Conservation (phyloP, 345 rosid species). For the Atalantia buxifolia region DNA sequence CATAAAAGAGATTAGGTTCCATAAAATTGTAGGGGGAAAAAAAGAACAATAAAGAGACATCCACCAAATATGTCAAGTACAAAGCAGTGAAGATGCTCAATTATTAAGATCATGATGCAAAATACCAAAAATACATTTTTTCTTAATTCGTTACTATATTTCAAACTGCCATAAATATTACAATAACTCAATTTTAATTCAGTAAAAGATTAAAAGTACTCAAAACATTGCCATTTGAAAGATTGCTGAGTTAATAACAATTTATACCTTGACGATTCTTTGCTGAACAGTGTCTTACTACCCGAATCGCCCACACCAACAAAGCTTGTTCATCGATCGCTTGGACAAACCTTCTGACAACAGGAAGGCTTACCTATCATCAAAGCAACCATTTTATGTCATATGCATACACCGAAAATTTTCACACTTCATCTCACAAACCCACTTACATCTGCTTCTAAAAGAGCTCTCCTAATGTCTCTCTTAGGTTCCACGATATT, state of each 20-base stretch:
- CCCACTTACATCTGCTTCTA: conserved; percentile 94
- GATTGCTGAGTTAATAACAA: background rate
- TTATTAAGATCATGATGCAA: background rate
- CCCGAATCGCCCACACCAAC: conserved; percentile 83
- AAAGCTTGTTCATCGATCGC: conserved; percentile 81
- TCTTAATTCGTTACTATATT: background rate
- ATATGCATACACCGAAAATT: background rate
- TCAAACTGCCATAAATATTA: background rate
- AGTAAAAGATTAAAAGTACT: background rate
- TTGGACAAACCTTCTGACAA: conserved; percentile 92
- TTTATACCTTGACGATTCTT: conserved; percentile 77
- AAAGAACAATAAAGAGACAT: no score
- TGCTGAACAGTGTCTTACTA: conserved; percentile 97
- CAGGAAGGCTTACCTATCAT: conserved; percentile 94
- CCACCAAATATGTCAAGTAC: no score
- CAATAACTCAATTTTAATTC: background rate
- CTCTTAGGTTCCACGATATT: no score
- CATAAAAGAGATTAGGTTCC: no score
- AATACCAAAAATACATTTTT: background rate
- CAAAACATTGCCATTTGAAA: background rate
- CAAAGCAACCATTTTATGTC: conserved; percentile 10
- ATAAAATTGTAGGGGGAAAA: no score
- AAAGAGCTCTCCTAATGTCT: conserved; percentile 94
- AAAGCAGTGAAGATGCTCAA: background rate
- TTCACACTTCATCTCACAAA: conserved; percentile 1